Percentiles rank a stretch among this genome's conserved stretches.
These are phyloP conservation scores for Trametes pubescens DNA, from an alignment of 1,284 basidiomycete species.

Conservation along the genomic window DNA sequence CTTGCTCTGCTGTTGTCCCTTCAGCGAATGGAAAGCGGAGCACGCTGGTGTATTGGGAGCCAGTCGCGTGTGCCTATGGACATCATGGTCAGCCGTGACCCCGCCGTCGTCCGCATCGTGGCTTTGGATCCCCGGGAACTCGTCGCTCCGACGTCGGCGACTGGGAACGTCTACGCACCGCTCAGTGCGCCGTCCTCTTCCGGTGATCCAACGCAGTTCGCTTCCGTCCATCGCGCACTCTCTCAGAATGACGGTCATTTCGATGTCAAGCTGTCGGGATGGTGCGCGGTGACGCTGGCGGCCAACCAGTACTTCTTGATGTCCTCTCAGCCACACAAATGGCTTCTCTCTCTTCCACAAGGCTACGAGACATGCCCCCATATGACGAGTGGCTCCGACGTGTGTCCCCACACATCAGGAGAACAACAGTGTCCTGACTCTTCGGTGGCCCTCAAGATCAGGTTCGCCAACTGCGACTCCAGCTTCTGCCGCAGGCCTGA, in stretches of 20 bases:
- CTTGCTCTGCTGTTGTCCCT: neutral
- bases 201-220: neutral
- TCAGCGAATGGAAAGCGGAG: neutral
- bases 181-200: neutral
- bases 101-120: neutral
- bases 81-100: neutral
- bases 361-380: constrained; percentile 1
- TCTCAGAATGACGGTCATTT: neutral
- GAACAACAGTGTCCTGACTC: neutral
- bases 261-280: neutral
- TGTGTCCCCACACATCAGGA: neutral
- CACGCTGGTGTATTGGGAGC: neutral
- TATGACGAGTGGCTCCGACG: neutral
- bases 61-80: neutral
- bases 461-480: neutral
- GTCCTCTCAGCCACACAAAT: neutral
- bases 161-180: neutral
- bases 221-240: neutral
- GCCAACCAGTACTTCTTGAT: neutral
- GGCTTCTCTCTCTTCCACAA: neutral
- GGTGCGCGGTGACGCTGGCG: neutral
- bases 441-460: neutral
- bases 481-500: neutral
- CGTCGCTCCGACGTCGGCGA: neutral
- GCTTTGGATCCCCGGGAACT: neutral